Evolutionary conservation across 2,329 filamentous ascomycete species (phyloP), one percentile per base, ranked within the genome.

Genomic region (Periconia sp.): DNA sequence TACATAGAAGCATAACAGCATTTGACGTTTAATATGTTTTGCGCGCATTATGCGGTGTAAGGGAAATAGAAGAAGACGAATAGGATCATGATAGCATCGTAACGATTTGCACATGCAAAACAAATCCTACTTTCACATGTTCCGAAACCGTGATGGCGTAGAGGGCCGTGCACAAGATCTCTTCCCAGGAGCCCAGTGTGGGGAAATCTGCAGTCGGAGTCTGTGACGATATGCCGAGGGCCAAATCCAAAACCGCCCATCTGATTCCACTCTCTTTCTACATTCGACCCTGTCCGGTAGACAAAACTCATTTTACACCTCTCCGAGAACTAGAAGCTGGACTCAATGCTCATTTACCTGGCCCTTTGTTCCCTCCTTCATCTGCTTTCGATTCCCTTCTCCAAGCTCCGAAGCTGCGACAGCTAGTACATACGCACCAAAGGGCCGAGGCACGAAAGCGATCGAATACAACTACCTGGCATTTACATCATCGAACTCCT

Each of bases 191-290:
- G 23, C 23, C 23, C 23, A 27, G 57, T 66, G 66, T 70, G 67
- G 68, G 66, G 67, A 67, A 65, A 58, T 47, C 47, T 55, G 61
- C 58, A 60, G 45, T 63, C 62, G 64, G 65, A 37, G 33, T 47
- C 61, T 62, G 64, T 68, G 68, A 70, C 64, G 67, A 64, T 61
- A 67, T 56, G 68, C 69, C 69, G 68, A 71, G 69, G 69, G 61
- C 64, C 65, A 65, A 59, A 62, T 62, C 59, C 56, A 48, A 57
- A 15, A 37, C 18, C 15, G 33, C 30, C 23, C 19, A 20, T 35
- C 56, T 59, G 50, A 56, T 52, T 45, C 55, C 60, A n/a, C 11
- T 37, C 11, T n/a, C 33, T 6, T 37, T 37, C 11, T n/a, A 5
- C 15, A 37, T 13, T 37, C 33, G 33, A 37, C 33, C 15, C 33